Conservation (phyloP, 2,329 filamentous ascomycete species). For the Nannizzia gypsea region DNA sequence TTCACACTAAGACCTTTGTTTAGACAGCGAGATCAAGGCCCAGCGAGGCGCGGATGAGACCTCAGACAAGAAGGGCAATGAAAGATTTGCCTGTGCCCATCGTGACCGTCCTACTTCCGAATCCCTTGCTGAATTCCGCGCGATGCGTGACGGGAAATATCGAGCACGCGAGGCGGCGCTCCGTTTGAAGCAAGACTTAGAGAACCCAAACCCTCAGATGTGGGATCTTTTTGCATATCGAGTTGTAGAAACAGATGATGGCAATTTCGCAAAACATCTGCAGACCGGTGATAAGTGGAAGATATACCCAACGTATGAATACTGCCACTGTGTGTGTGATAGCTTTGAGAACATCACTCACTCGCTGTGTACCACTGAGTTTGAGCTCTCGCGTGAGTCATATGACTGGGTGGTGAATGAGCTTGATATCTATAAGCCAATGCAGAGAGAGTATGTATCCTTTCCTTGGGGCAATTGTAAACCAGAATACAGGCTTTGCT, state of each 20-base stretch:
- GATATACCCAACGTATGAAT: constrained; percentile 76
- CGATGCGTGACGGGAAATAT: constrained; percentile 87
- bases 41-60: constrained; percentile 52
- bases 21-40: constrained; percentile 67
- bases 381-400: constrained; percentile 68
- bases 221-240: constrained; percentile 92
- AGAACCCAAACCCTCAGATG: constrained; percentile 81
- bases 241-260: constrained; percentile 51
- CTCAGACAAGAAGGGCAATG: constrained; percentile 38
- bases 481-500: neutral
- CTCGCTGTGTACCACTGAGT: constrained; percentile 86
- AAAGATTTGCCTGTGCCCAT: constrained; percentile 66
- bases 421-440: constrained; percentile 74
- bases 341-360: constrained; percentile 87
- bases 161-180: constrained; percentile 71
- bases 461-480: neutral
- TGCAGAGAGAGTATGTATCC: constrained; percentile 72
- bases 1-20: neutral
- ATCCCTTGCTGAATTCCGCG: constrained; percentile 71
- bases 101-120: constrained; percentile 62
- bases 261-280: constrained; percentile 47
- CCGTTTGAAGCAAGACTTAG: constrained; percentile 76
- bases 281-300: constrained; percentile 74
- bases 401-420: constrained; percentile 85
- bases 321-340: constrained; percentile 60